phyloP scores from a whole-genome alignment of 2,329 filamentous ascomycete genomes.

The Didymella pomorum region DNA sequence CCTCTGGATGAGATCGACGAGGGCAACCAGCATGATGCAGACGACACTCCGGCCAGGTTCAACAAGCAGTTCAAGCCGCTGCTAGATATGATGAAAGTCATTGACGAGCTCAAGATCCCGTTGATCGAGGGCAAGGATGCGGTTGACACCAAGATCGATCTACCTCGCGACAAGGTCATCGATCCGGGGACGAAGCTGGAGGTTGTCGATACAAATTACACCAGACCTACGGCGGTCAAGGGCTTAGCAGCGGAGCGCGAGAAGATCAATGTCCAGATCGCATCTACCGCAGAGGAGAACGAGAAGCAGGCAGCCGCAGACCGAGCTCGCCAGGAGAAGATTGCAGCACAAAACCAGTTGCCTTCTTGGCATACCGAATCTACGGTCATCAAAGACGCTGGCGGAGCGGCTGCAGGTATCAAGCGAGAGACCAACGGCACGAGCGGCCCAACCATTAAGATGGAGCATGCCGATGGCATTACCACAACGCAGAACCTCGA shows the following conservation, averaged over 20 bases:
- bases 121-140: slow-evolving; percentile 76
- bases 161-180: slow-evolving; percentile 70
- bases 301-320: slow-evolving; percentile 73
- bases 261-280: slow-evolving; percentile 74
- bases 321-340: slow-evolving; percentile 69
- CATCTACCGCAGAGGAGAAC: slow-evolving; percentile 69
- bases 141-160: slow-evolving; percentile 67
- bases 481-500: slow-evolving; percentile 65
- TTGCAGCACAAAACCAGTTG: slow-evolving; percentile 72
- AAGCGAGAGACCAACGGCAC: slow-evolving; percentile 51
- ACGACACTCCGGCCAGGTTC: slow-evolving; percentile 59
- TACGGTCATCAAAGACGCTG: slow-evolving; percentile 63
- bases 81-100: slow-evolving; percentile 76
- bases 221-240: slow-evolving; percentile 72
- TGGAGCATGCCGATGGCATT: slow-evolving; percentile 60
- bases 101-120: slow-evolving; percentile 77
- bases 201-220: slow-evolving; percentile 62
- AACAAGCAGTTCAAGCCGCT: slow-evolving; percentile 84
- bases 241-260: slow-evolving; percentile 72
- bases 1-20: slow-evolving; percentile 57
- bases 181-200: slow-evolving; percentile 70
- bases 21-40: slow-evolving; percentile 39
- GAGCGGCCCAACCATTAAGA: slow-evolving; percentile 47
- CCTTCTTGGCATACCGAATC: slow-evolving; percentile 76
- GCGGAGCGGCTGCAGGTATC: slow-evolving; percentile 46